Base-by-base conservation (phyloP, 768 basidiomycete genomes). In the Bullera alba region DNA sequence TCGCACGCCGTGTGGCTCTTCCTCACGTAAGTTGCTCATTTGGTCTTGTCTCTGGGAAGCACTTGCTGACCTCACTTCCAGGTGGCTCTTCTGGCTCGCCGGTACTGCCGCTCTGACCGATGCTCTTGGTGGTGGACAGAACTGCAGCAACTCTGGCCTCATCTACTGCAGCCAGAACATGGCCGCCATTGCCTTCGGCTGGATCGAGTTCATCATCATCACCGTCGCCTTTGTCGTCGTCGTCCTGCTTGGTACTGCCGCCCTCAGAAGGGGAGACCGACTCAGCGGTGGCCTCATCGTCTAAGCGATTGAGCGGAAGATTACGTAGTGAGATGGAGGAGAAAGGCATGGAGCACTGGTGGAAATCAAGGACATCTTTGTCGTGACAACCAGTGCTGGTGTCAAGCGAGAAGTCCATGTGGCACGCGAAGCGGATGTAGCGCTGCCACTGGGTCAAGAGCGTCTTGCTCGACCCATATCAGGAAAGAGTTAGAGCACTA, bases 1-100 rank as follows among this genome's bases (percentile, higher is more conserved):
- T 51, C 47, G 10, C 67, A 69, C 63, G 61, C 45, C n/a, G 45
- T 54, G 23, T 69, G 60, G 58, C 27, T 69, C 23, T 48, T 56
- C 46, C 16, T 72, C 39, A 72, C 71, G 68, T 70, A 46, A 60
- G 70, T 63, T 14, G n/a, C 4, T 5, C 17, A 53, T 42, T 15
- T n/a, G 27, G 34, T n/a, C 5, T 28, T 10, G 21, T 30, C 30
- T 8, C 3, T 35, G 34, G 25, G 34, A n/a, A 12, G 8, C 25
- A 26, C 5, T 30, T 36, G 36, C 15, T 36, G 26, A 39, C 26
- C 36, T 32, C 35, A 12, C 23, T 47, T 36, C 14, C 46, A 71
- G 70, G 19, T 72, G 71, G 71, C 30, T 72, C 32, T 67, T 72
- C 63, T 72, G 71, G 71, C 61, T 69, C 41, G 63, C 69, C 8